phyloP scores from a whole-genome alignment of 768 basidiomycete genomes.

The Aureoboletus auriporus region DNA sequence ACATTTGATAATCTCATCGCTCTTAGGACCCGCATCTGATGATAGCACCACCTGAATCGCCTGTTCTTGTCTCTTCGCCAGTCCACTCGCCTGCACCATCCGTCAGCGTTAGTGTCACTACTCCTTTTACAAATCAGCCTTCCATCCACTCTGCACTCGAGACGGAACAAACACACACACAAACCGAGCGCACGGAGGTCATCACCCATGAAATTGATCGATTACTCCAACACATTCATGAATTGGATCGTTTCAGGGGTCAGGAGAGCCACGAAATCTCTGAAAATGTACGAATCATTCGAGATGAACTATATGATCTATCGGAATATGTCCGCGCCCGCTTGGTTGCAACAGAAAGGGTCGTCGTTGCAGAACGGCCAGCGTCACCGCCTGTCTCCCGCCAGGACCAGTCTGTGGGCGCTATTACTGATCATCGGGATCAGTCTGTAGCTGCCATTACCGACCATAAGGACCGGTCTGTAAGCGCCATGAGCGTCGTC shows the following conservation, averaged over 20 bases:
- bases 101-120: constrained; percentile 46
- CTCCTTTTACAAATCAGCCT: constrained; percentile 44
- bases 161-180: constrained; percentile 39
- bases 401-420: constrained; percentile 44
- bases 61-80: constrained; percentile 28
- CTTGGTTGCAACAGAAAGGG: constrained; percentile 19
- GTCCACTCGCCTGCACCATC: constrained; percentile 39
- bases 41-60: constrained; percentile 21
- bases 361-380: constrained; percentile 12
- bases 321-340: constrained; percentile 50
- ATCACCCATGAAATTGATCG: constrained; percentile 50
- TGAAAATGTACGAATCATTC: constrained; percentile 65
- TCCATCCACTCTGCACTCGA: constrained; percentile 45
- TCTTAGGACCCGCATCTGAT: constrained; percentile 31
- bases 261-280: constrained; percentile 62
- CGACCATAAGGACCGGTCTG: constrained; percentile 39
- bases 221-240: constrained; percentile 52
- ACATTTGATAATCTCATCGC: constrained; percentile 1
- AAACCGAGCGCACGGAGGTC: constrained; percentile 37
- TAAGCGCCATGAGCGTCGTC: constrained; percentile 41
- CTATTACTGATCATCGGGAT: constrained; percentile 40
- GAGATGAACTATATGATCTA: constrained; percentile 64
- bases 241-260: constrained; percentile 59
- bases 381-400: constrained; percentile 14
- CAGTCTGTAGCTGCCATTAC: constrained; percentile 44